Conservation (phyloP, 805 yeast species). For the Saccharomycopsis olivae region DNA sequence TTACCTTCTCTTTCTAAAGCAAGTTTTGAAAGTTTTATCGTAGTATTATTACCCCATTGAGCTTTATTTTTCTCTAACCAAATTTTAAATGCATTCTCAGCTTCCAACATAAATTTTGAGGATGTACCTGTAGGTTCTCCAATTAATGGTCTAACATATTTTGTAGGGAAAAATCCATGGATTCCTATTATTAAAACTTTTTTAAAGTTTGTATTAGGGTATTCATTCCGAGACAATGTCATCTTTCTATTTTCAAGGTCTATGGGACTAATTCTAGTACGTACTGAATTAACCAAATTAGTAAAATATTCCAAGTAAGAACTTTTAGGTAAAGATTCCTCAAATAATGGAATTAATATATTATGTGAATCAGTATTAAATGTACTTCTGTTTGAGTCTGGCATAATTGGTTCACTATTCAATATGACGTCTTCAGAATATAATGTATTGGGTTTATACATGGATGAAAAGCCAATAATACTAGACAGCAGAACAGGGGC, state of each 20-base stretch:
- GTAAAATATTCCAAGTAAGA: slow-evolving; percentile 2
- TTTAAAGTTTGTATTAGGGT: slow-evolving; percentile 25
- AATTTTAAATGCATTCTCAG: slow-evolving; percentile 62
- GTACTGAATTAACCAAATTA: background rate
- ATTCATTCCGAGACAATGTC: slow-evolving; percentile 6
- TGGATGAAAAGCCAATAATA: too few species aligned
- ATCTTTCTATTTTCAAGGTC: background rate
- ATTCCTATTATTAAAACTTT: slow-evolving; percentile 81
- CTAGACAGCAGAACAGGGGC: too few species aligned
- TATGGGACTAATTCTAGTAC: background rate
- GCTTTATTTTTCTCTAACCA: slow-evolving; percentile 39
- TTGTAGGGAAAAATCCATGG: slow-evolving; percentile 93
- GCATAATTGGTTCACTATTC: background rate
- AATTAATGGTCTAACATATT: slow-evolving; percentile 70
- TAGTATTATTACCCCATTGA: slow-evolving; percentile 22
- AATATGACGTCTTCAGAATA: slow-evolving; percentile 8
- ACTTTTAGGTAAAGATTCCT: slow-evolving; percentile 14
- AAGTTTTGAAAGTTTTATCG: slow-evolving; percentile 66
- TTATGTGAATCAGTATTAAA: slow-evolving; percentile 2
- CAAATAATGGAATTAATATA: slow-evolving; percentile 14
- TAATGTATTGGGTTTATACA: slow-evolving; percentile 11
- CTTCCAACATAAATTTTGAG: slow-evolving; percentile 79
- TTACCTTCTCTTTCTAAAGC: slow-evolving; percentile 93
- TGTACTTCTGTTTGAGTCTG: slow-evolving; percentile 4
- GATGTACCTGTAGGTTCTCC: slow-evolving; percentile 98